Evolutionary conservation across 2,329 filamentous ascomycete genomes (phyloP), one percentile per base, ranked within the genome.

Genomic region (Penicillium italicum): DNA sequence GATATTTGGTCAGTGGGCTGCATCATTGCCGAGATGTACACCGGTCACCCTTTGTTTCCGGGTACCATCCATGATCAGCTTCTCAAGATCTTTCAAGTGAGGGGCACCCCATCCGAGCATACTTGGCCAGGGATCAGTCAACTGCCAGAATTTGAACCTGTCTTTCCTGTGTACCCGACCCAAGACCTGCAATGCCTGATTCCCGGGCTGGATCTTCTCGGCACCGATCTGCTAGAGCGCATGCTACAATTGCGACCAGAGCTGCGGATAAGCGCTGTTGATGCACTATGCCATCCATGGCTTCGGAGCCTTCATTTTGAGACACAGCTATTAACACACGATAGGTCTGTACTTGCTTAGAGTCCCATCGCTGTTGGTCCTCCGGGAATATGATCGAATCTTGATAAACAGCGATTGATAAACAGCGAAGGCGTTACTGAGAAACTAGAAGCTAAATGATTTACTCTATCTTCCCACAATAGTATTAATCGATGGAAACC

Each of bases 1-100:
- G 94, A 99, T 70, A 97, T 99, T 72, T 99, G 94, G 94, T 96
- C 91, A 6, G 93, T 93, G 5, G 94, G 94, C 52, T 97, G 94
- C 75, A 99, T 99, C 79, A 97, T 99, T 93, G 94, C 94, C 8
- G 94, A 99, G 77, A 97, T 99, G 91, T 97, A 94, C 75, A 97
- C 93, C 0, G 93, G 94, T 6, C 84, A 92, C n/a, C 94, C 94
- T 0, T 82, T 99, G 5, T 99, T 99, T 77, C 93, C 94, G 0
- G 94, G 94, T 55, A 97, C 93, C 2, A 96, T 93, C 34, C 97
- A 97, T 74, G 94, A 99, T 71, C 93, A 99, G 74, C 86, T 97
- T 44, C 83, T 96, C 61, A 91, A 95, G 72, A 99, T 99, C 74
- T 99, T 99, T 82, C 85, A 94, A 57, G 87, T 97, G 57, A 97